Conservation (phyloP, 2,329 filamentous ascomycete species). For the Diaporthe sp. region DNA sequence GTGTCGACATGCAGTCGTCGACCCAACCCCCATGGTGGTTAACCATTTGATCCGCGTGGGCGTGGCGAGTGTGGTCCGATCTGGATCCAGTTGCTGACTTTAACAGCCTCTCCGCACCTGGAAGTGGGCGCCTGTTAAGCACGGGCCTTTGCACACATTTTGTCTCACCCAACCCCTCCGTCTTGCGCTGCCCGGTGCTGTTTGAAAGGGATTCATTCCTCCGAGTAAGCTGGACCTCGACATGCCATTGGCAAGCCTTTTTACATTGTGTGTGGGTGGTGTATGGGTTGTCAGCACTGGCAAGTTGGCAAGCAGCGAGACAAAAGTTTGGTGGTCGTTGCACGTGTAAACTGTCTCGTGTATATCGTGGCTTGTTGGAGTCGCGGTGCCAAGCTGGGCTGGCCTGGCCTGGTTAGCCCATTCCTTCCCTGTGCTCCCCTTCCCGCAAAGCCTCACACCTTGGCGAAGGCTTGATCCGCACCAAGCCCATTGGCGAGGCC, state of each 20-base stretch:
- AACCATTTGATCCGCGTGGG: neutral
- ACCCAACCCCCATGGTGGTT: neutral
- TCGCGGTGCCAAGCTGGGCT: neutral
- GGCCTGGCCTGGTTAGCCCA: neutral
- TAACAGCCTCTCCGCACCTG: neutral
- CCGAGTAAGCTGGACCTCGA: too few species aligned
- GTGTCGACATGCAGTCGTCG: neutral
- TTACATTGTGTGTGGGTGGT: too few species aligned
- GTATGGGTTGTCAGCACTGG: too few species aligned
- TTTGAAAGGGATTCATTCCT: too few species aligned
- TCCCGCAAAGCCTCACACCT: conserved; percentile 10
- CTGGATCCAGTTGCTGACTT: neutral
- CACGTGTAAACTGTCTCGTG: too few species aligned
- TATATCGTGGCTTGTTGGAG: neutral
- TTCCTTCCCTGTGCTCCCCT: neutral
- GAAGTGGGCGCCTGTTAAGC: too few species aligned
- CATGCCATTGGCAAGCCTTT: too few species aligned
- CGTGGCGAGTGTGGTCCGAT: neutral
- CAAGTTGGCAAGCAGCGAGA: too few species aligned
- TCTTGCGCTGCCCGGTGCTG: too few species aligned
- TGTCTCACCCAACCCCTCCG: too few species aligned
- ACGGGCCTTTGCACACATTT: too few species aligned
- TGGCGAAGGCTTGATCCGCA: conserved; percentile 20
- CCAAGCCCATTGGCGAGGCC: conserved; percentile 8
- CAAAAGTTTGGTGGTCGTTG: too few species aligned